These are phyloP conservation scores for Cyberlindnera xylosilytica DNA, from an alignment of 805 yeast genomes.

Conservation along the genomic window DNA sequence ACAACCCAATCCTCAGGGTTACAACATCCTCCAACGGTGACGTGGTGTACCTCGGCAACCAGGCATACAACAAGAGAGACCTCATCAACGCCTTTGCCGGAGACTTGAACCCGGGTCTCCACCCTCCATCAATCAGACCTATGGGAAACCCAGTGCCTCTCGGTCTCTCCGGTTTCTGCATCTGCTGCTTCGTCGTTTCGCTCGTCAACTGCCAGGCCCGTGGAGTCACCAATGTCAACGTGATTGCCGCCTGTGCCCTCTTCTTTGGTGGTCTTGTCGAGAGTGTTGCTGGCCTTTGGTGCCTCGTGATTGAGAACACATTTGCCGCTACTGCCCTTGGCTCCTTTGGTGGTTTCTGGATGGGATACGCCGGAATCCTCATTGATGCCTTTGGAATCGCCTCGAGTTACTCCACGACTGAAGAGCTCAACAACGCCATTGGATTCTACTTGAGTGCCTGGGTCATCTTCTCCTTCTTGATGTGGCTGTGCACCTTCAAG, in stretches of 20 bases:
- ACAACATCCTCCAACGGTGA: slow-evolving; percentile 33
- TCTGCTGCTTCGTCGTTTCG: slow-evolving; percentile 54
- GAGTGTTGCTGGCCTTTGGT: slow-evolving; percentile 72
- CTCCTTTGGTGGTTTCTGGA: slow-evolving; percentile 71
- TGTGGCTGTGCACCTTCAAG: slow-evolving; percentile 55
- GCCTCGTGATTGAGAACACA: slow-evolving; percentile 71
- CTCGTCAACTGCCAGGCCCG: slow-evolving; percentile 62
- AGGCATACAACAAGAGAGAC: slow-evolving; percentile 48
- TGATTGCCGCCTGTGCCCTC: slow-evolving; percentile 63
- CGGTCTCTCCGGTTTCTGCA: slow-evolving; percentile 69
- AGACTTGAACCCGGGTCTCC: slow-evolving; percentile 41
- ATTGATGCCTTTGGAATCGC: slow-evolving; percentile 56
- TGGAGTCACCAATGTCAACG: slow-evolving; percentile 57
- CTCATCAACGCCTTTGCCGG: slow-evolving; percentile 66
- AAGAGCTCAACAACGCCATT: slow-evolving; percentile 46
- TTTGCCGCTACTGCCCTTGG: slow-evolving; percentile 60
- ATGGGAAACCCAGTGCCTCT: slow-evolving; percentile 76
- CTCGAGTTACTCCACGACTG: slow-evolving; percentile 43
- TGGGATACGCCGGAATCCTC: slow-evolving; percentile 63
- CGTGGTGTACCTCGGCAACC: slow-evolving; percentile 37
- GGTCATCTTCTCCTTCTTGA: slow-evolving; percentile 60
- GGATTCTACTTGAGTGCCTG: slow-evolving; percentile 63
- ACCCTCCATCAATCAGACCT: slow-evolving; percentile 44
- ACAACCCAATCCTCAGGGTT: slow-evolving; percentile 17
- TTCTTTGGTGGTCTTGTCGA: slow-evolving; percentile 76